Conservation (phyloP, 2,329 filamentous ascomycete genomes). For the Fusarium pseudograminearum region DNA sequence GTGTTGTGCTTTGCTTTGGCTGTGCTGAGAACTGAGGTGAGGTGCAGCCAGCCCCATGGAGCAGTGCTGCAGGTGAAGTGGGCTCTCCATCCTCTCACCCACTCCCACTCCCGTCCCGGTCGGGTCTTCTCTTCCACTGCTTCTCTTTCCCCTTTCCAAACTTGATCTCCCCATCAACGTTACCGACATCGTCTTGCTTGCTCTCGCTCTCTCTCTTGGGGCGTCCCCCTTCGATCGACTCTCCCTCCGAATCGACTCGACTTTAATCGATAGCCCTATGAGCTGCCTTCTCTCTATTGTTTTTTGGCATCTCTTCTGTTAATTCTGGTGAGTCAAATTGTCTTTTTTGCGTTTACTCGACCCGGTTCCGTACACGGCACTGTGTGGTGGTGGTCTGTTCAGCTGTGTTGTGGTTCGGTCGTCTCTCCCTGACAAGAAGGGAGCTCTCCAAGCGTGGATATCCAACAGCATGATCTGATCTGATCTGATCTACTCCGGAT, state of each 20-base stretch:
- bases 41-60: not conserved
- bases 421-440: constrained; percentile 24
- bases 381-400: constrained; percentile 26
- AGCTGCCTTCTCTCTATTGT: constrained; percentile 33
- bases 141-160: constrained; percentile 45
- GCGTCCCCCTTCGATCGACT: constrained; percentile 38
- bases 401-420: constrained; percentile 13
- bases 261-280: constrained; percentile 36
- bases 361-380: not conserved
- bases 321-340: constrained; percentile 39
- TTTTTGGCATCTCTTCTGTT: constrained; percentile 41
- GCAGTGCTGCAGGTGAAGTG: constrained; percentile 9
- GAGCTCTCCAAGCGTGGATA: constrained; percentile 28
- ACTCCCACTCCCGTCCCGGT: constrained; percentile 23
- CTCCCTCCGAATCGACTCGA: constrained; percentile 27
- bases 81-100: constrained; percentile 20
- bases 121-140: constrained; percentile 29
- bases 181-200: constrained; percentile 34
- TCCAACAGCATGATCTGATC: not conserved
- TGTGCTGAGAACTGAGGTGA: constrained; percentile 14
- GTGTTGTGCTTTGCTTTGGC: constrained; percentile 2
- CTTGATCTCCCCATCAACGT: constrained; percentile 45
- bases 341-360: constrained; percentile 7
- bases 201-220: constrained; percentile 33
- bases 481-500: constrained; percentile 5